A percentile compares a stretch with the other conserved stretches of the same genome.
Conservation (phyloP, 208 protist species). For the Leishmania mexicana region DNA sequence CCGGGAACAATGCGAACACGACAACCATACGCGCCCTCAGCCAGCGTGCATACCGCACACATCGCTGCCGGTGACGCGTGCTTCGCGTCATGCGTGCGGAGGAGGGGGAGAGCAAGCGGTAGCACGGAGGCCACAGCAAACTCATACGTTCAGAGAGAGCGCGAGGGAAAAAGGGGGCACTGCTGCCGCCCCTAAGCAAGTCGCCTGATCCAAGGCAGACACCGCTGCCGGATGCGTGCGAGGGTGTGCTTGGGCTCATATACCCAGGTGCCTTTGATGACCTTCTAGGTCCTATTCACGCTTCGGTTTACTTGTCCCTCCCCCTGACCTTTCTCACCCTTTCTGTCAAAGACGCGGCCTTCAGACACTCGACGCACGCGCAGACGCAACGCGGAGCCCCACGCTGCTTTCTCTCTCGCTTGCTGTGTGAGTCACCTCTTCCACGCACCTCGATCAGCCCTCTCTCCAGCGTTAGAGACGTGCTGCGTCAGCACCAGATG, state of each 20-base stretch:
- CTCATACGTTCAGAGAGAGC: background rate
- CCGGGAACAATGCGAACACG: background rate
- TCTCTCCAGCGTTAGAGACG: background rate
- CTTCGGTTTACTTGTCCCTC: background rate
- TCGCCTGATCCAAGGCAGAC: background rate
- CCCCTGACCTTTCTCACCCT: background rate
- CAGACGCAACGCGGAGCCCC: background rate
- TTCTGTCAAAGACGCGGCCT: background rate
- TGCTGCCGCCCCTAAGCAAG: background rate
- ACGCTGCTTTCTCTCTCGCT: background rate
- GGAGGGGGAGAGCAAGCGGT: background rate
- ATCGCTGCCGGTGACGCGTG: background rate
- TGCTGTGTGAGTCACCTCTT: background rate
- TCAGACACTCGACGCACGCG: background rate
- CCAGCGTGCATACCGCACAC: background rate
- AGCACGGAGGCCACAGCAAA: background rate
- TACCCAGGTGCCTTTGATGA: background rate
- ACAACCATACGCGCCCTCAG: background rate
- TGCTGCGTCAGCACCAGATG: background rate
- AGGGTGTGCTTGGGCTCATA: background rate
- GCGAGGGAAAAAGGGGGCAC: background rate
- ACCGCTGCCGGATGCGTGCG: background rate
- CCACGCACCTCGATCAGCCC: background rate
- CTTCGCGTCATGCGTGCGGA: background rate
- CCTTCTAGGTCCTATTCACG: background rate